Evolutionary conservation across 257 asterid genomes (phyloP).

Genomic region (Paraleonurus japonicus): DNA sequence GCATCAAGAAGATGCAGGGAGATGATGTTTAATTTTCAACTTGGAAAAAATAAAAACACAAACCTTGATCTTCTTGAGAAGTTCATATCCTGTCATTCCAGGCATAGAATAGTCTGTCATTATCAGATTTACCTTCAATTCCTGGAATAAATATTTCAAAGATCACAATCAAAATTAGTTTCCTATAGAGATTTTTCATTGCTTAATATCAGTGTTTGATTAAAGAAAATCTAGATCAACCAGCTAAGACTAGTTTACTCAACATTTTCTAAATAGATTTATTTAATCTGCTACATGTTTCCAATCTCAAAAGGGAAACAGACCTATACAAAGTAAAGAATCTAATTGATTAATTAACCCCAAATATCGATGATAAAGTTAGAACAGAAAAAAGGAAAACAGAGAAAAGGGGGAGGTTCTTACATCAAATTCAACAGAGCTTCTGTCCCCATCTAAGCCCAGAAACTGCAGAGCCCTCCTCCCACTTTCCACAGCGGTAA

Average conservation of each 20-base stretch:
- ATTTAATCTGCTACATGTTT: neutral
- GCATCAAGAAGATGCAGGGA: neutral
- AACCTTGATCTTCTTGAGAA: slow-evolving; percentile 86
- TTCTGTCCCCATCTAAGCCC: slow-evolving; percentile 79
- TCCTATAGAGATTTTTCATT: neutral
- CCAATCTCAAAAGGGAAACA: neutral
- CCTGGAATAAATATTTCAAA: slow-evolving; percentile 37
- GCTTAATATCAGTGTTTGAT: neutral
- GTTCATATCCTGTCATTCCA: slow-evolving; percentile 97
- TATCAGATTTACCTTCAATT: slow-evolving; percentile 76
- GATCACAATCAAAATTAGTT: neutral
- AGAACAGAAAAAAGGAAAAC: neutral
- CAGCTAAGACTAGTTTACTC: neutral
- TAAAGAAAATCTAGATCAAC: neutral
- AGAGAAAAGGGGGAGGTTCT: slow-evolving; percentile 1
- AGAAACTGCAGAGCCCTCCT: slow-evolving; percentile 79
- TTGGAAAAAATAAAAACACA: slow-evolving; percentile 1
- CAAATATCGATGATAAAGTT: neutral
- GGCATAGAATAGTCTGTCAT: slow-evolving; percentile 98
- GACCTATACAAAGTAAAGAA: neutral
- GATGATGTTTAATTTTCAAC: neutral
- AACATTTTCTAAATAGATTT: neutral
- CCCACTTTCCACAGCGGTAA: slow-evolving; percentile 91
- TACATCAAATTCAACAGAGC: slow-evolving; percentile 63
- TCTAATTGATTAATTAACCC: neutral